Evolutionary conservation across 1,284 basidiomycete genomes (phyloP).

Genomic region (Ganoderma boninense): DNA sequence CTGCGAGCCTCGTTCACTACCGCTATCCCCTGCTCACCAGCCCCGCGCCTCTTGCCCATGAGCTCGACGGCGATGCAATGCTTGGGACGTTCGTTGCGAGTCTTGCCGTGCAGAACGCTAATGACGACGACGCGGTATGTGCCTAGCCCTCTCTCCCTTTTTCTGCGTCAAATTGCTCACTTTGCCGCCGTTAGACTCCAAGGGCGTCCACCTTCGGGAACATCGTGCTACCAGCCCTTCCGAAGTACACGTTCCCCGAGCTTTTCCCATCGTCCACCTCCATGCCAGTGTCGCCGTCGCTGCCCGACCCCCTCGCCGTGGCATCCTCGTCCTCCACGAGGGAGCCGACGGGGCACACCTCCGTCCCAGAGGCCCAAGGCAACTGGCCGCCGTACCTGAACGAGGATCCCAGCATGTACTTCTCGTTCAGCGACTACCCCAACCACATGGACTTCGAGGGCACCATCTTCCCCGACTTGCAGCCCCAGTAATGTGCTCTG

Average conservation of each 20-base stretch:
- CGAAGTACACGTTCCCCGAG: constrained; percentile 21
- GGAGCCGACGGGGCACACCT: not conserved
- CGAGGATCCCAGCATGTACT: constrained; percentile 2
- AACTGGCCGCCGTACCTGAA: not conserved
- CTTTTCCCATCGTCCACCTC: not conserved
- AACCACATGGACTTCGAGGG: constrained; percentile 1
- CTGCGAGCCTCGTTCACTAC: not conserved
- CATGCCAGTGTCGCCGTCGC: not conserved
- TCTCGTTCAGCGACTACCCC: not conserved
- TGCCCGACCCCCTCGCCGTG: not conserved
- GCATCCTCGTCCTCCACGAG: not conserved
- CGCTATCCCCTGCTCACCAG: not conserved
- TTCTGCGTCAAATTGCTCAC: not conserved
- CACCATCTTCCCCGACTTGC: constrained; percentile 6
- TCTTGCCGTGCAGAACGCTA: not conserved
- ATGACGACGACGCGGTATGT: constrained; percentile 28
- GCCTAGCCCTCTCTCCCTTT: not conserved
- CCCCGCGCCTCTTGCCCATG: not conserved
- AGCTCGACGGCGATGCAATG: not conserved
- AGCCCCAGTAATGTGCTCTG: not conserved
- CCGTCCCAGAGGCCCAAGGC: not conserved
- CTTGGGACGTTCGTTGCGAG: not conserved
- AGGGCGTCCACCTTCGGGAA: constrained; percentile 27
- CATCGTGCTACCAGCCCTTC: constrained; percentile 16
- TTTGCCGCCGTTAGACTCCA: constrained; percentile 18